These are phyloP conservation scores for Mycosphaerella sp. DNA, from an alignment of 2,329 filamentous ascomycete genomes.

Conservation along the genomic window DNA sequence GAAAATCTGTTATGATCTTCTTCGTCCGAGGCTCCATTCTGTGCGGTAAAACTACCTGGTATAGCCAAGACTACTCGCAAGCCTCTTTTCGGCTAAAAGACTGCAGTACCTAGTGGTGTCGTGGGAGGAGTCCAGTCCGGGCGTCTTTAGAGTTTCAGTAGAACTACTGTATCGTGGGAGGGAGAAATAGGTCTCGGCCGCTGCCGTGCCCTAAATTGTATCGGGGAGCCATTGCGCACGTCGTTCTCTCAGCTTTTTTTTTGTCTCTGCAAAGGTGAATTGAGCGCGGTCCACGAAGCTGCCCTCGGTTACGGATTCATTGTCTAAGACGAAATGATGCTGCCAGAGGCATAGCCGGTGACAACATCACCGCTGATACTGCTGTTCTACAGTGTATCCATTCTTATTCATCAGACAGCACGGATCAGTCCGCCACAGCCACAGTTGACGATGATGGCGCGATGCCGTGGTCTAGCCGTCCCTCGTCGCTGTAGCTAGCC, in stretches of 20 bases:
- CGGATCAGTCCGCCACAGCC: not conserved
- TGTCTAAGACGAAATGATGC: not conserved
- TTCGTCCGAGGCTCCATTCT: no score
- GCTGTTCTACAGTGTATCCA: no score
- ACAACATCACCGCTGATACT: no score
- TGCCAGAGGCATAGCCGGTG: not conserved
- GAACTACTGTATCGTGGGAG: no score
- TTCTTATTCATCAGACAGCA: not conserved
- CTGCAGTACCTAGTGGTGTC: not conserved
- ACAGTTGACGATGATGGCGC: constrained; percentile 4
- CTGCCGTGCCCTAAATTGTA: constrained; percentile 4
- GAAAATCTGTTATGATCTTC: no score
- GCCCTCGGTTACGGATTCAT: not conserved
- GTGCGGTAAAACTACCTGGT: no score
- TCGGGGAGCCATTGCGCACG: constrained; percentile 1
- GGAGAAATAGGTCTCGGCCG: not conserved
- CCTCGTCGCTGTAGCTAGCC: not conserved
- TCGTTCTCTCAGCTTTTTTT: not conserved
- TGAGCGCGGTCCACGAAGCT: not conserved
- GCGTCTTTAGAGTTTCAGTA: not conserved
- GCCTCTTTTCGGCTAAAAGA: not conserved
- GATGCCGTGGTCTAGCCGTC: constrained; percentile 5
- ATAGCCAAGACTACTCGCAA: no score
- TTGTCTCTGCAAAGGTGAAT: not conserved
- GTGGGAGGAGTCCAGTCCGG: not conserved